A percentile compares a stretch with the other conserved stretches of the same genome.
Conservation (phyloP, 305 asterid genomes). For the Fraxinus albicans region DNA sequence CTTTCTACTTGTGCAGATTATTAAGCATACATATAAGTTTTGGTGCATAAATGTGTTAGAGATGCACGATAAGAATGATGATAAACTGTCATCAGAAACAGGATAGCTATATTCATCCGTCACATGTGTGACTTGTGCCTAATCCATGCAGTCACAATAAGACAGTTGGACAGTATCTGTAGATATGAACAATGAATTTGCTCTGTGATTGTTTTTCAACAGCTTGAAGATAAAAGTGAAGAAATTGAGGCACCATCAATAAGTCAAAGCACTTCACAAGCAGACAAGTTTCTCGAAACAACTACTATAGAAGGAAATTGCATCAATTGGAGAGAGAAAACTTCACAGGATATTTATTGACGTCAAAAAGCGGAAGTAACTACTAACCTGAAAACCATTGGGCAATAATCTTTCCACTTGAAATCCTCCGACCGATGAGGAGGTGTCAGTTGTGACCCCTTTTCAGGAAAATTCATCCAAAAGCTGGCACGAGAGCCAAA, state of each 20-base stretch:
- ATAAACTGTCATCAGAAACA: background rate
- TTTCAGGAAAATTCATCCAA: conserved; percentile 96
- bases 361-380: conserved; percentile 1
- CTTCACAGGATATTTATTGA: background rate
- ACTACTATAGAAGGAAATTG: background rate
- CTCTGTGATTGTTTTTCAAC: background rate
- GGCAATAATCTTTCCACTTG: conserved; percentile 99
- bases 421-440: conserved; percentile 90
- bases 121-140: background rate
- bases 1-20: background rate
- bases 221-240: background rate
- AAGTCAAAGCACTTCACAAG: background rate
- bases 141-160: background rate
- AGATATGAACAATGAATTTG: background rate
- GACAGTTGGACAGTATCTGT: conserved; percentile 7
- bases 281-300: background rate
- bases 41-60: background rate
- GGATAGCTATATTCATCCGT: background rate
- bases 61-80: background rate
- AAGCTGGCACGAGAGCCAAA: conserved; percentile 89
- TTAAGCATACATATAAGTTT: background rate
- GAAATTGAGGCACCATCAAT: background rate
- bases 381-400: conserved; percentile 95
- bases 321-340: background rate
- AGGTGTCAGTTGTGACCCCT: conserved; percentile 90